Evolutionary conservation across 768 basidiomycete species (phyloP).

Genomic region (Gloeostereum incarnatum): DNA sequence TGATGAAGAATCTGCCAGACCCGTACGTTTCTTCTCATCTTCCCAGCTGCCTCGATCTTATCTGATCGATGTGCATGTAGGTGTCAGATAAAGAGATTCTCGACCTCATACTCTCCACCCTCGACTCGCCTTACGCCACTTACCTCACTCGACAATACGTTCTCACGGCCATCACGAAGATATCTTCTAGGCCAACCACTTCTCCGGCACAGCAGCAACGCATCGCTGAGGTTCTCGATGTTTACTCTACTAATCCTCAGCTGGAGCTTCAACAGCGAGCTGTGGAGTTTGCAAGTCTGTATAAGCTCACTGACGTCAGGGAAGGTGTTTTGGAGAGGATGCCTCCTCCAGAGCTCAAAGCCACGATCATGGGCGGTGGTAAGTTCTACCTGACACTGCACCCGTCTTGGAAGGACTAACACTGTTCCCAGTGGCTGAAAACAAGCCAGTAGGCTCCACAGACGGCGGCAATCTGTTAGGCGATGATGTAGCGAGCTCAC

Average conservation of each 20-base stretch:
- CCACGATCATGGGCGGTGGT: slow-evolving; percentile 95
- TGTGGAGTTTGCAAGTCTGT: slow-evolving; percentile 88
- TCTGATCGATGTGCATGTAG: slow-evolving; percentile 23
- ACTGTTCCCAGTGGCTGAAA: slow-evolving; percentile 69
- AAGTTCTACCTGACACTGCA: slow-evolving; percentile 14
- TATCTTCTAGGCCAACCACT: slow-evolving; percentile 72
- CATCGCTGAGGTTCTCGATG: slow-evolving; percentile 67
- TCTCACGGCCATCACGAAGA: slow-evolving; percentile 82
- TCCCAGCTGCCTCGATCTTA: neutral
- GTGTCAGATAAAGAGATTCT: slow-evolving; percentile 76
- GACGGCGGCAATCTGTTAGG: slow-evolving; percentile 74
- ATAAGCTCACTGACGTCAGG: slow-evolving; percentile 64
- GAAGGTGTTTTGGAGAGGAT: slow-evolving; percentile 91
- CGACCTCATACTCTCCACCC: slow-evolving; percentile 76
- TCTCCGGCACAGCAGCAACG: slow-evolving; percentile 63
- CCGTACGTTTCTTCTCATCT: slow-evolving; percentile 29
- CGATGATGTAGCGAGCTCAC: slow-evolving; percentile 49
- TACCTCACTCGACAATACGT: slow-evolving; percentile 88
- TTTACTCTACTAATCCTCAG: slow-evolving; percentile 82
- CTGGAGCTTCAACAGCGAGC: slow-evolving; percentile 94
- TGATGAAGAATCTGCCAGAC: slow-evolving; percentile 59
- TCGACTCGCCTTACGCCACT: slow-evolving; percentile 93
- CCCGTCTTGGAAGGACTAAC: slow-evolving; percentile 4
- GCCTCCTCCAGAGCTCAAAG: slow-evolving; percentile 97
- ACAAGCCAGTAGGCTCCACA: slow-evolving; percentile 92